phyloP scores from a whole-genome alignment of 2,329 filamentous ascomycete species.

The Dactylellina haptotyla region DNA sequence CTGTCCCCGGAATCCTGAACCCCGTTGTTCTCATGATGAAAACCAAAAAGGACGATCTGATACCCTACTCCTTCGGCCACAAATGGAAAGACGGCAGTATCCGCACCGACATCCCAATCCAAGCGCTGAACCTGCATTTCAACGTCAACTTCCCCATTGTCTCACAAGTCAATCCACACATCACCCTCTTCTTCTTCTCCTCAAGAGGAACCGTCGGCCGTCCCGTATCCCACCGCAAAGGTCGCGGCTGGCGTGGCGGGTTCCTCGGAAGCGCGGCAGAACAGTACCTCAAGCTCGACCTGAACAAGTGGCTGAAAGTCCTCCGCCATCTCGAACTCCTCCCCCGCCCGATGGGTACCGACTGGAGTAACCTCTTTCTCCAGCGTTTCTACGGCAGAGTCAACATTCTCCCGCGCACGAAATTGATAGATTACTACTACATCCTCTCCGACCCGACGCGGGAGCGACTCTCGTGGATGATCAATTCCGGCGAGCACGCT shows the following conservation, averaged over 20 bases:
- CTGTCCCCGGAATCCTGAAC: slow-evolving; percentile 94
- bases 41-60: slow-evolving; percentile 76
- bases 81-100: slow-evolving; percentile 99
- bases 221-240: slow-evolving; percentile 91
- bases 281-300: slow-evolving; percentile 93
- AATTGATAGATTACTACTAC: slow-evolving; percentile 80
- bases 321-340: slow-evolving; percentile 90
- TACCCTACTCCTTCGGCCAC: slow-evolving; percentile 94
- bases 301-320: slow-evolving; percentile 98
- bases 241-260: slow-evolving; percentile 93
- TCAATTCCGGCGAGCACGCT: slow-evolving; percentile 87
- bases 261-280: slow-evolving; percentile 92
- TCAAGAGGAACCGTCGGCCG: slow-evolving; percentile 90
- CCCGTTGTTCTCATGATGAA: slow-evolving; percentile 94
- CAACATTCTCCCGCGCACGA: slow-evolving; percentile 91
- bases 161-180: slow-evolving; percentile 90
- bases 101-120: slow-evolving; percentile 93
- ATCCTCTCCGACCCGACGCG: slow-evolving; percentile 86
- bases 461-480: slow-evolving; percentile 81
- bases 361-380: slow-evolving; percentile 96
- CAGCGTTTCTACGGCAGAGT: slow-evolving; percentile 94
- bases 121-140: slow-evolving; percentile 93
- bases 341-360: slow-evolving; percentile 87
- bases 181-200: slow-evolving; percentile 98
- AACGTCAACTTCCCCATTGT: slow-evolving; percentile 98